These are phyloP conservation scores for Pseudonitzschia multistriata DNA, from an alignment of 108 stramenopile genomes.

Conservation along the genomic window DNA sequence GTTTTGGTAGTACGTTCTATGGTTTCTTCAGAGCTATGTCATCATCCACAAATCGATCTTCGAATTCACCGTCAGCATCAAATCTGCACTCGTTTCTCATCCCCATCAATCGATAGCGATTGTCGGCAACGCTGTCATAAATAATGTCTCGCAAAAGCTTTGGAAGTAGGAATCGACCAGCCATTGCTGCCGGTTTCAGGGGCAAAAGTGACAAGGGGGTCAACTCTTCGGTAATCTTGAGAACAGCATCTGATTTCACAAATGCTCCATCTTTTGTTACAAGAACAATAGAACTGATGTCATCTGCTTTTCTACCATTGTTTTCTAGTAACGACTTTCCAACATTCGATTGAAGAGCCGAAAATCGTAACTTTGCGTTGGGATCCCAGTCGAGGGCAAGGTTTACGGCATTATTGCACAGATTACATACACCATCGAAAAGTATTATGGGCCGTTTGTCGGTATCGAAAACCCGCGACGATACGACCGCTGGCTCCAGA, in stretches of 20 bases:
- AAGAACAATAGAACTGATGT: conserved; percentile 76
- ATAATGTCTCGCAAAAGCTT: conserved; percentile 62
- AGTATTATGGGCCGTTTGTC: conserved; percentile 69
- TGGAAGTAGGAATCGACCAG: conserved; percentile 51
- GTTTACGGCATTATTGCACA: conserved; percentile 76
- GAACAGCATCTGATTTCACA: conserved; percentile 67
- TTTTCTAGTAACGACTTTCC: conserved; percentile 55
- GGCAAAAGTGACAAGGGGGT: conserved; percentile 48
- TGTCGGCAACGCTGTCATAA: conserved; percentile 79
- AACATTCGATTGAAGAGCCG: conserved; percentile 70
- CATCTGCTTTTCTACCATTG: conserved; percentile 61
- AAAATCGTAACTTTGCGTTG: conserved; percentile 62
- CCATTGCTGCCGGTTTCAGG: conserved; percentile 36
- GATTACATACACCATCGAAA: conserved; percentile 78
- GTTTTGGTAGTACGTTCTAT: background rate
- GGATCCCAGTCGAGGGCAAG: conserved; percentile 68
- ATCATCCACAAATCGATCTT: conserved; percentile 62
- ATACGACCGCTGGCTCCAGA: conserved; percentile 26
- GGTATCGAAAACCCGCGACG: conserved; percentile 44
- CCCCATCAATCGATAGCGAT: conserved; percentile 75
- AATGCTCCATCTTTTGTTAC: conserved; percentile 57
- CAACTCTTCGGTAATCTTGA: conserved; percentile 63
- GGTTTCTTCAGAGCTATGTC: conserved; percentile 25
- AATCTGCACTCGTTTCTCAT: conserved; percentile 48
- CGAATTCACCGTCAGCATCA: conserved; percentile 63